A percentile compares a stretch with the other conserved stretches of the same genome.
Conservation (phyloP, 2,329 filamentous ascomycete species). For the Hypoxylon sp. region DNA sequence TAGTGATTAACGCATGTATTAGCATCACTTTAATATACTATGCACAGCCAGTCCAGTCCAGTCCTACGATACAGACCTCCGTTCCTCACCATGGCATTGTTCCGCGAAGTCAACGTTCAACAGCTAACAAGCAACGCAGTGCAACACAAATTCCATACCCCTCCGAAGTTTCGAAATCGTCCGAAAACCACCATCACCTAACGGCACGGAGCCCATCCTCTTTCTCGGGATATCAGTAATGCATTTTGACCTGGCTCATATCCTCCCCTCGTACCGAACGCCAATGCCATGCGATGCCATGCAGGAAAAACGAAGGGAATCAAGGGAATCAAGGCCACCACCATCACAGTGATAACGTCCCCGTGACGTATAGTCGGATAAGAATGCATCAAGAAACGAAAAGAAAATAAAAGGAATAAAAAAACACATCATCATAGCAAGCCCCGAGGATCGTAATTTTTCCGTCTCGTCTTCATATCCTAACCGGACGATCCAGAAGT, state of each 20-base stretch:
- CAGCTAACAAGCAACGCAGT: neutral
- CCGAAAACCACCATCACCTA: neutral
- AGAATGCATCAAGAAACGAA: neutral
- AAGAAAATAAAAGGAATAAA: neutral
- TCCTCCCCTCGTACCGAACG: slow-evolving; percentile 24
- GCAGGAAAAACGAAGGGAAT: slow-evolving; percentile 15
- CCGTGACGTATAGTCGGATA: slow-evolving; percentile 2
- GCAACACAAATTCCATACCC: neutral
- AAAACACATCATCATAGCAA: slow-evolving; percentile 1
- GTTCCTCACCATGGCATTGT: neutral
- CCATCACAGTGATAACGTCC: neutral
- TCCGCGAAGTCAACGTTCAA: neutral
- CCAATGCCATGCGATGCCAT: slow-evolving; percentile 33
- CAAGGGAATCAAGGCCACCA: slow-evolving; percentile 1
- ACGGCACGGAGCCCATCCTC: neutral
- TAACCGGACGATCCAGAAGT: slow-evolving; percentile 25
- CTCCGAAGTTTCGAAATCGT: neutral
- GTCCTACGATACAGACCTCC: neutral
- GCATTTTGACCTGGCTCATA: slow-evolving; percentile 19
- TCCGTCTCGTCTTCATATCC: slow-evolving; percentile 13
- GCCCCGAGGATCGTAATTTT: neutral
- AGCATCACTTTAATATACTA: neutral
- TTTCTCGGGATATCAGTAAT: neutral
- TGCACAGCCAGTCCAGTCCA: neutral
- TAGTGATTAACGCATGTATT: slow-evolving; percentile 4